These are phyloP conservation scores for Boletales sp. DNA, from an alignment of 768 basidiomycete genomes.

Conservation along the genomic window DNA sequence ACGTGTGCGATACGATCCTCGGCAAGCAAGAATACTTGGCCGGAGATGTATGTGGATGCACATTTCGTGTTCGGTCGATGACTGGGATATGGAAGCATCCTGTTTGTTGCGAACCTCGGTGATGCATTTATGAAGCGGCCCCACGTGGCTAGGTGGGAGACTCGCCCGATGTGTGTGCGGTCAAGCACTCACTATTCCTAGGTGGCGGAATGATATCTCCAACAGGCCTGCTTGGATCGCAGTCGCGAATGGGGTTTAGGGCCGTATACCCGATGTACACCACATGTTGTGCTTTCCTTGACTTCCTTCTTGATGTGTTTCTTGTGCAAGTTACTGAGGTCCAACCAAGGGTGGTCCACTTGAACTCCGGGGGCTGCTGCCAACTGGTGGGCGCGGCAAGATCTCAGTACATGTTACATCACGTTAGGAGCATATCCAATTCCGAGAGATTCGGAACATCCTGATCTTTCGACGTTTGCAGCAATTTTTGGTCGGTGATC, in stretches of 20 bases:
- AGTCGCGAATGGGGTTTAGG: constrained; percentile 36
- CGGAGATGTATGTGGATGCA: constrained; percentile 43
- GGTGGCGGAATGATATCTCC: constrained; percentile 53
- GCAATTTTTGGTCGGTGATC: no score
- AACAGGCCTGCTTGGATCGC: constrained; percentile 44
- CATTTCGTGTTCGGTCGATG: neutral
- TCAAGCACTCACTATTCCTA: constrained; percentile 11
- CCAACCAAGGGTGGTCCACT: no score
- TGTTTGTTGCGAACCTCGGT: constrained; percentile 23
- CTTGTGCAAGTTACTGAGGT: no score
- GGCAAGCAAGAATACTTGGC: constrained; percentile 53
- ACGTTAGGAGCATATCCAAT: no score
- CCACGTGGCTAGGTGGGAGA: constrained; percentile 41
- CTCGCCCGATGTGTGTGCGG: neutral
- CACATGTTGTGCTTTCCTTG: no score
- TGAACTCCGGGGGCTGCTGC: no score
- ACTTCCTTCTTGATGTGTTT: no score
- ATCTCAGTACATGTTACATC: no score
- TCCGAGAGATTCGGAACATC: no score
- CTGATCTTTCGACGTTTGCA: no score
- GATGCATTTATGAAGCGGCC: constrained; percentile 34
- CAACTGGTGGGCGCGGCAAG: no score
- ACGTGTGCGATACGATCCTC: constrained; percentile 54
- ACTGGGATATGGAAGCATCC: constrained; percentile 36
- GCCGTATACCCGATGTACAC: neutral